Evolutionary conservation across 768 basidiomycete genomes (phyloP).

Genomic region (Paxillus involutus): DNA sequence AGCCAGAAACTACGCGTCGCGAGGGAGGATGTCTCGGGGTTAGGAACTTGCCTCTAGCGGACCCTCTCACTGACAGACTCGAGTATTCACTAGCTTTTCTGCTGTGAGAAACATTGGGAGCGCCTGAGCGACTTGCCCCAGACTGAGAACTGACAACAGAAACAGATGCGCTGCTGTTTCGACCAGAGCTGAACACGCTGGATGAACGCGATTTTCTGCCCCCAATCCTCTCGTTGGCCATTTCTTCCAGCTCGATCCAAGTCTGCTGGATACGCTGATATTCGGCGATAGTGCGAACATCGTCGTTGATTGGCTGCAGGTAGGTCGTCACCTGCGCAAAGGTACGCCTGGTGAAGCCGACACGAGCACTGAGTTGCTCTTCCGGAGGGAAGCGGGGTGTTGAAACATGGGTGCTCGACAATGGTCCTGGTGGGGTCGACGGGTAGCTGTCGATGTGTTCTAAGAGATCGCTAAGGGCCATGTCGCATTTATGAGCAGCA

Average conservation of each 20-base stretch:
- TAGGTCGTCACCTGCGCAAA: slow-evolving; percentile 47
- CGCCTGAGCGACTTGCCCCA: slow-evolving; percentile 14
- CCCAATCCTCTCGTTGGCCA: slow-evolving; percentile 67
- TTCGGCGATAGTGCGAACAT: slow-evolving; percentile 61
- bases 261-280: slow-evolving; percentile 70
- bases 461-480: slow-evolving; percentile 78
- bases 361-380: slow-evolving; percentile 62
- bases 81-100: slow-evolving; percentile 30
- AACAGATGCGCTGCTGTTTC: slow-evolving; percentile 55
- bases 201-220: slow-evolving; percentile 63
- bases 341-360: slow-evolving; percentile 58
- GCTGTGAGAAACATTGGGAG: slow-evolving; percentile 11
- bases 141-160: slow-evolving; percentile 36
- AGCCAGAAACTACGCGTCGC: slow-evolving; percentile 52
- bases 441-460: slow-evolving; percentile 88
- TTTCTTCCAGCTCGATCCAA: slow-evolving; percentile 79
- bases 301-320: slow-evolving; percentile 48
- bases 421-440: slow-evolving; percentile 47
- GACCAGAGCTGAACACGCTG: slow-evolving; percentile 66
- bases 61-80: slow-evolving; percentile 27
- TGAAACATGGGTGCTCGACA: slow-evolving; percentile 51
- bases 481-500: slow-evolving; percentile 58
- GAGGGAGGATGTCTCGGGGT: slow-evolving; percentile 44
- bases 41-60: slow-evolving; percentile 42
- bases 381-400: slow-evolving; percentile 50